Evolutionary conservation across 371 early-diverging fungal species (phyloP).

Genomic region (Quaeritorhiza haematococci): DNA sequence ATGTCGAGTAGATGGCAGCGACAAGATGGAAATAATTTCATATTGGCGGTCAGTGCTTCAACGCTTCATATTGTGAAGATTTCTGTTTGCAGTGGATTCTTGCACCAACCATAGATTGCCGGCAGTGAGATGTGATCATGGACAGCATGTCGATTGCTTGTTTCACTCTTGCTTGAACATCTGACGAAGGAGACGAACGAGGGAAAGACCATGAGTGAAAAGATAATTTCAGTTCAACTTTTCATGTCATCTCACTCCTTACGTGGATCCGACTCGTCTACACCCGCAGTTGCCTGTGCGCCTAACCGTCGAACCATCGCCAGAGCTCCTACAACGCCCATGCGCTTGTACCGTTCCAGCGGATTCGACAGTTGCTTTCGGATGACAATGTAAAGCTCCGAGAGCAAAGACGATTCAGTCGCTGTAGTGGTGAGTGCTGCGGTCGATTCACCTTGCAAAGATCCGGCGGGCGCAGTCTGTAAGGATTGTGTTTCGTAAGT

Average conservation of each 20-base stretch:
- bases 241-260: neutral
- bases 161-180: neutral
- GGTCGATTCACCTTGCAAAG: too few relatives aligned
- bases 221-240: neutral
- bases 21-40: neutral
- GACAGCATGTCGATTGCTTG: neutral
- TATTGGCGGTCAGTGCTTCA: neutral
- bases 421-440: too few relatives aligned
- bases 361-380: slow-evolving; percentile 77
- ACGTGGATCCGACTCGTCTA: neutral
- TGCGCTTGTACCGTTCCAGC: slow-evolving; percentile 61
- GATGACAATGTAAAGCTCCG: slow-evolving; percentile 70
- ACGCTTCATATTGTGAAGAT: neutral
- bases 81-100: neutral
- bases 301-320: slow-evolving; percentile 66
- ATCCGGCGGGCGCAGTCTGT: too few relatives aligned
- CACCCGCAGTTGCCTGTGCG: slow-evolving; percentile 13
- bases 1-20: too few relatives aligned
- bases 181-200: neutral
- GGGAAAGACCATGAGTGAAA: neutral
- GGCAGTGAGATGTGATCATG: neutral
- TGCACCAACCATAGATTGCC: neutral
- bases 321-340: slow-evolving; percentile 72
- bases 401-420: slow-evolving; percentile 35
- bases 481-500: too few relatives aligned